A percentile compares a stretch with the other conserved stretches of the same genome.
Evolutionary conservation across 2,329 filamentous ascomycete genomes (phyloP).

Genomic region (Rugonectria rugulosa): DNA sequence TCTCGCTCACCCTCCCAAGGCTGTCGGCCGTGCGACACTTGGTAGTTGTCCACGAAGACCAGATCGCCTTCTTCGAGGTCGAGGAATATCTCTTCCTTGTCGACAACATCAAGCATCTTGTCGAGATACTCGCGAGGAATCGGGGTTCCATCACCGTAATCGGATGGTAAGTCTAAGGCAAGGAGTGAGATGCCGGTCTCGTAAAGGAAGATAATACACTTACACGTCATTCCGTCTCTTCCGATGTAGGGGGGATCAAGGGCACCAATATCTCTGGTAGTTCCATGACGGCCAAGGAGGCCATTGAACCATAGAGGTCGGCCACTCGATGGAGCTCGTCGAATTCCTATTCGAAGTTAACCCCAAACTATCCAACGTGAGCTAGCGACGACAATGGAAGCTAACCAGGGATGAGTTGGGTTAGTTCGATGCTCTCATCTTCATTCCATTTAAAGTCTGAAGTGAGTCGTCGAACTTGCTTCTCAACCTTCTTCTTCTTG

Average conservation of each 20-base stretch:
- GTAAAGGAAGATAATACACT: background rate
- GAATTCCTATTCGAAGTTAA: background rate
- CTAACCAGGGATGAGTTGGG: constrained; percentile 25
- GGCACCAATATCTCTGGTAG: constrained; percentile 13
- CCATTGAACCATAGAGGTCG: constrained; percentile 21
- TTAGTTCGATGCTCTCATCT: constrained; percentile 23
- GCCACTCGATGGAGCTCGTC: constrained; percentile 9
- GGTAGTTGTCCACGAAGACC: constrained; percentile 19
- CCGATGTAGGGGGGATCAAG: constrained; percentile 10
- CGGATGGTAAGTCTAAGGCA: constrained; percentile 14
- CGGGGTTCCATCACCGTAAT: constrained; percentile 9
- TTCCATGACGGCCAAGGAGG: constrained; percentile 15
- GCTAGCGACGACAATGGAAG: too few species aligned
- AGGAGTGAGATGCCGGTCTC: too few species aligned
- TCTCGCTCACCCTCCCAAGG: constrained; percentile 25
- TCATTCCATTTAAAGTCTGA: constrained; percentile 21
- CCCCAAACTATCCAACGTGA: too few species aligned
- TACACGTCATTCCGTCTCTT: constrained; percentile 12
- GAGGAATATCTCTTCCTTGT: constrained; percentile 12
- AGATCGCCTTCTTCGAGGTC: constrained; percentile 13
- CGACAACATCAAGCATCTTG: constrained; percentile 12
- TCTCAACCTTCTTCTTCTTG: constrained; percentile 15
- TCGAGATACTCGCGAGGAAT: constrained; percentile 16
- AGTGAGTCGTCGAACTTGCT: constrained; percentile 21
- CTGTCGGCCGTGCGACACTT: constrained; percentile 21